These are phyloP conservation scores for Calonectria henricotiae DNA, from an alignment of 2,329 filamentous ascomycete species.

Conservation along the genomic window DNA sequence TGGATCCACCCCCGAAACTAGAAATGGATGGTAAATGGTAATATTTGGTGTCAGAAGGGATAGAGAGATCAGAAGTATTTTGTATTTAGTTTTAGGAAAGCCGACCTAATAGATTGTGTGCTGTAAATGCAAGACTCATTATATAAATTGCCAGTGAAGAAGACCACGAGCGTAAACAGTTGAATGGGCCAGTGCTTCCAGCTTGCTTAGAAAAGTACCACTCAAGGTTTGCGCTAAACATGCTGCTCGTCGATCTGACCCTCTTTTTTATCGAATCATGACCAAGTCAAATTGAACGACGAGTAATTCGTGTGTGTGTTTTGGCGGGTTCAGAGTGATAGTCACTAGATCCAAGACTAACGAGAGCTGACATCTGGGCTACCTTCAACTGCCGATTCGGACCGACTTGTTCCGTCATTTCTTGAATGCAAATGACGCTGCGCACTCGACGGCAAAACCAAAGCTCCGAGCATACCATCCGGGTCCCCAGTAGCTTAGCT, in stretches of 20 bases:
- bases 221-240: slow-evolving; percentile 5
- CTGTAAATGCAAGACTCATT: not conserved
- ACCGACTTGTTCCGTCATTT: not conserved
- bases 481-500: slow-evolving; percentile 44
- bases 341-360: not conserved
- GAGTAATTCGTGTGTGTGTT: not conserved
- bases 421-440: slow-evolving; percentile 34
- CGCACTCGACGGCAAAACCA: slow-evolving; percentile 46
- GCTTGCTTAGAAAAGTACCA: not conserved
- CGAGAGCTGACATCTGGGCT: not conserved
- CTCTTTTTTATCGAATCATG: not conserved
- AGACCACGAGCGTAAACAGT: too few relatives aligned
- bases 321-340: not conserved
- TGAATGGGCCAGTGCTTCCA: not conserved
- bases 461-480: slow-evolving; percentile 48
- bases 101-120: not conserved
- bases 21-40: too few relatives aligned
- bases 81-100: not conserved
- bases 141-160: too few relatives aligned
- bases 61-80: not conserved
- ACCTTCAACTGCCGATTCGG: not conserved
- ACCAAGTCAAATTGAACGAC: slow-evolving; percentile 3
- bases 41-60: not conserved
- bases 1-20: not conserved
- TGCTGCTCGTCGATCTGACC: slow-evolving; percentile 4